Evolutionary conservation across 352 stramenopile species (phyloP).

Genomic region (Pythium phragmiticola): DNA sequence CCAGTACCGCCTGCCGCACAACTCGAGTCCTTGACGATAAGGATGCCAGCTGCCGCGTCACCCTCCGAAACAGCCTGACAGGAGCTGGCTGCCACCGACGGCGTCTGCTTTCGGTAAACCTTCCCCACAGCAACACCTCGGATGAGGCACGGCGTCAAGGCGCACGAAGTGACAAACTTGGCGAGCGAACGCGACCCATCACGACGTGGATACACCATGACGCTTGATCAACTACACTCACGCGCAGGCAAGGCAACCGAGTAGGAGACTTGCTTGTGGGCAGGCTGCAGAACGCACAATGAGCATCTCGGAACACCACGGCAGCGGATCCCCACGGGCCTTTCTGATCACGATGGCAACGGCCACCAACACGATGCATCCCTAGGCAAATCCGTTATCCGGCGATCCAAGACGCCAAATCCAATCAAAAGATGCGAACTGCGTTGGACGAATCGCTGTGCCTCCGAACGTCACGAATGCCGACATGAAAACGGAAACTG

Average conservation of each 20-base stretch:
- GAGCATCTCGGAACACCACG: neutral
- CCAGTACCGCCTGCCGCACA: conserved; percentile 9
- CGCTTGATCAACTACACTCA: neutral
- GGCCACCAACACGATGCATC: neutral
- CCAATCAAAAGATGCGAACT: neutral
- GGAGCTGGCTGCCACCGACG: neutral
- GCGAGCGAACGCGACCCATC: conserved; percentile 19
- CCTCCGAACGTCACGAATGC: neutral
- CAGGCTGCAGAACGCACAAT: conserved; percentile 22
- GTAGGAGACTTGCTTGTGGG: conserved; percentile 9
- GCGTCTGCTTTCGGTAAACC: conserved; percentile 1
- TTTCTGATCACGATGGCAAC: neutral
- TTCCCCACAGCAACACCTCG: conserved; percentile 4
- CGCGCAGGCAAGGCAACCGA: conserved; percentile 5
- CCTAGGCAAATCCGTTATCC: conserved; percentile 11
- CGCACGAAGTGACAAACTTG: conserved; percentile 21
- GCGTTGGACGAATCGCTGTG: neutral
- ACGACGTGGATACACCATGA: conserved; percentile 25
- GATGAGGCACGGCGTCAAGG: conserved; percentile 14
- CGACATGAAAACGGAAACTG: neutral
- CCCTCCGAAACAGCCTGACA: conserved; percentile 6
- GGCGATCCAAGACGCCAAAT: neutral
- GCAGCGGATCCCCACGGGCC: neutral
- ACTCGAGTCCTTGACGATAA: neutral
- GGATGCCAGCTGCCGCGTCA: conserved; percentile 6